Percentiles rank a stretch among this genome's conserved stretches.
These are phyloP conservation scores for Pichia pseudocactophila DNA, from an alignment of 805 yeast genomes.

Conservation along the genomic window DNA sequence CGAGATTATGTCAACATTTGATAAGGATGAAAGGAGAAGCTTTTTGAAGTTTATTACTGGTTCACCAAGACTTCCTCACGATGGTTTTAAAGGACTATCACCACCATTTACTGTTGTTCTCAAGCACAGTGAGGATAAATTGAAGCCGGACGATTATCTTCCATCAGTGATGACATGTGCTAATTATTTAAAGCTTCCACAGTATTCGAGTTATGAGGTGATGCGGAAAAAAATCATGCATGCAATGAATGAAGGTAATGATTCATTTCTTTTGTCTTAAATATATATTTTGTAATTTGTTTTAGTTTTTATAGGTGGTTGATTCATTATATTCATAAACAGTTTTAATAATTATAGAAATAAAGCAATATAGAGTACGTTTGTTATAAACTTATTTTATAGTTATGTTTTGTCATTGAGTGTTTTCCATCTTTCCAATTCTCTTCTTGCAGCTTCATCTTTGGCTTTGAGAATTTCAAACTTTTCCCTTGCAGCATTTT, in stretches of 20 bases:
- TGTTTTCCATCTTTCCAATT: conserved; percentile 13
- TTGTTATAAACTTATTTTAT: too few relatives aligned
- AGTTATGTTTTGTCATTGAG: too few relatives aligned
- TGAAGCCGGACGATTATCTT: conserved; percentile 64
- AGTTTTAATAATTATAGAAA: background rate
- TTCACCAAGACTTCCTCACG: conserved; percentile 85
- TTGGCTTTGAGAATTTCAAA: conserved; percentile 17
- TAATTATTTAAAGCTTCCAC: conserved; percentile 82
- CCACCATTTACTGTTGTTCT: conserved; percentile 86
- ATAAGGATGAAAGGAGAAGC: conserved; percentile 46
- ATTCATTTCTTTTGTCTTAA: conserved; percentile 72
- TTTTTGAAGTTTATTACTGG: conserved; percentile 89
- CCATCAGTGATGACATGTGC: conserved; percentile 99
- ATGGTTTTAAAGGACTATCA: conserved; percentile 76
- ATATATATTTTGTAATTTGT: background rate
- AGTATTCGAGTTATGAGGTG: conserved; percentile 55
- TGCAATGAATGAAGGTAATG: conserved; percentile 84
- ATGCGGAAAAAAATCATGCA: conserved; percentile 50
- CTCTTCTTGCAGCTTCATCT: conserved; percentile 17
- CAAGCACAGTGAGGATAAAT: conserved; percentile 66
- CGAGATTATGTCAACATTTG: conserved; percentile 50
- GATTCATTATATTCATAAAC: background rate
- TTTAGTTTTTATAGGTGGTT: background rate
- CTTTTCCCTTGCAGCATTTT: conserved; percentile 20
- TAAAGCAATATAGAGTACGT: too few relatives aligned